Evolutionary conservation across 1,284 basidiomycete species (phyloP).

Genomic region (Fistulinella cinereoalba): DNA sequence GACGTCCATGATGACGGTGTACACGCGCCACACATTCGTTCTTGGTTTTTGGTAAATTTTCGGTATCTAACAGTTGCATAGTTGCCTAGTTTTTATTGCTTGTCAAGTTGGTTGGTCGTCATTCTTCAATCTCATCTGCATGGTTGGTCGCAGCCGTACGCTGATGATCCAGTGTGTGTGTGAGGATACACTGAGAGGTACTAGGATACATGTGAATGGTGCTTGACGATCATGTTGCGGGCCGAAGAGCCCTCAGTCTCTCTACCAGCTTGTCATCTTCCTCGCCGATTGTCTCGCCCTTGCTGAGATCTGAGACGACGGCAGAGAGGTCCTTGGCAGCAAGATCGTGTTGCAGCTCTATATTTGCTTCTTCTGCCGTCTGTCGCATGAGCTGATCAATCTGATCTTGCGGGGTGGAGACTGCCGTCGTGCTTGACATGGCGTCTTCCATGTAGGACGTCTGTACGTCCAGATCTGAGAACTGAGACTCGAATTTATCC

Average conservation of each 20-base stretch:
- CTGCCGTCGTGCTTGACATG: slow-evolving; percentile 91
- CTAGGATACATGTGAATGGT: slow-evolving; percentile 17
- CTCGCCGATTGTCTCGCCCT: slow-evolving; percentile 60
- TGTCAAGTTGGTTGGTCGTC: slow-evolving; percentile 13
- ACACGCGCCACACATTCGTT: slow-evolving; percentile 1
- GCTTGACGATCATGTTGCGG: slow-evolving; percentile 50
- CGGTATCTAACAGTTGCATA: slow-evolving; percentile 22
- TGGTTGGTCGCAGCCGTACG: too few relatives aligned
- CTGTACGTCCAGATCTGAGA: slow-evolving; percentile 96
- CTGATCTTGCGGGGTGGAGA: slow-evolving; percentile 95
- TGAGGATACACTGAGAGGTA: slow-evolving; percentile 3
- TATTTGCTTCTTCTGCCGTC: slow-evolving; percentile 96
- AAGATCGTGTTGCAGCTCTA: slow-evolving; percentile 92
- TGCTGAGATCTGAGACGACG: slow-evolving; percentile 50
- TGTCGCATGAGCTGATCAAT: slow-evolving; percentile 91
- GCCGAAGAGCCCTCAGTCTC: slow-evolving; percentile 76
- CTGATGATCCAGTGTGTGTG: slow-evolving; percentile 3
- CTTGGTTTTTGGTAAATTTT: slow-evolving; percentile 28
- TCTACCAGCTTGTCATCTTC: slow-evolving; percentile 83
- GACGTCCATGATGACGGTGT: too few relatives aligned
- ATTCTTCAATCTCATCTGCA: slow-evolving; percentile 5
- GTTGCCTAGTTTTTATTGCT: slow-evolving; percentile 25
- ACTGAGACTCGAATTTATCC: slow-evolving; percentile 99
- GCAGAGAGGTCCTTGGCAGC: slow-evolving; percentile 60
- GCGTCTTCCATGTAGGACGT: slow-evolving; percentile 98